Percentiles rank a stretch among this genome's conserved stretches.
Evolutionary conservation across 2,329 filamentous ascomycete genomes (phyloP).

Genomic region (Gaeumannomyces tritici): DNA sequence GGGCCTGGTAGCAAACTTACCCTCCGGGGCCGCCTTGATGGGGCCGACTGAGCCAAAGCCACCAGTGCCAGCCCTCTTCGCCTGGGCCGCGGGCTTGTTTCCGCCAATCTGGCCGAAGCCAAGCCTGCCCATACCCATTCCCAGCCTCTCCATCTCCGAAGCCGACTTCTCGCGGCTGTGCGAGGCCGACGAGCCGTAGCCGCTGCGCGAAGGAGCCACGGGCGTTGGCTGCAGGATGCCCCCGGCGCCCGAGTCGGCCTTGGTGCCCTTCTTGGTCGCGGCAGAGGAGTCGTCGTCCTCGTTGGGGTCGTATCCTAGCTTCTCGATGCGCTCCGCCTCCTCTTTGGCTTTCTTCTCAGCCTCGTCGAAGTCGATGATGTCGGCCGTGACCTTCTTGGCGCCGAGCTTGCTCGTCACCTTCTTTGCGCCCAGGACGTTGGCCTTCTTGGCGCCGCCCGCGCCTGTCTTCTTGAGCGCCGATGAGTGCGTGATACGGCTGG

Average conservation of each 20-base stretch:
- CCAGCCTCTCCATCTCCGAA: constrained; percentile 77
- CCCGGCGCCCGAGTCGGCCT: constrained; percentile 1
- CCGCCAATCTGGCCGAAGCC: constrained; percentile 81
- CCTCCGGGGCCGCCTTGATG: constrained; percentile 58
- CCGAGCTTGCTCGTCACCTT: constrained; percentile 74
- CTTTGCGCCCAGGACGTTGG: constrained; percentile 78
- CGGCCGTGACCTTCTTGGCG: constrained; percentile 77
- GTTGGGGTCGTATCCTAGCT: constrained; percentile 90
- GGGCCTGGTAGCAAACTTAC: constrained; percentile 29
- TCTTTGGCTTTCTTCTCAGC: constrained; percentile 96
- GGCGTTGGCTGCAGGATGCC: constrained; percentile 63
- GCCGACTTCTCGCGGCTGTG: constrained; percentile 52
- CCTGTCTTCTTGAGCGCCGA: constrained; percentile 73
- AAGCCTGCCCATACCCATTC: constrained; percentile 77
- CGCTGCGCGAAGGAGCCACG: constrained; percentile 52
- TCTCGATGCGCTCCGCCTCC: constrained; percentile 91
- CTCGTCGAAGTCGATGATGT: constrained; percentile 90
- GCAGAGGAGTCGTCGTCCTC: constrained; percentile 55
- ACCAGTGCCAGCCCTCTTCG: constrained; percentile 64
- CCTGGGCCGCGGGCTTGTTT: constrained; percentile 42
- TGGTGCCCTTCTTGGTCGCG: constrained; percentile 33
- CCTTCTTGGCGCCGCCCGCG: constrained; percentile 61
- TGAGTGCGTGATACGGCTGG: constrained; percentile 67
- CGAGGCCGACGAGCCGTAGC: constrained; percentile 49
- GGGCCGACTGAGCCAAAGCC: constrained; percentile 80